phyloP scores from a whole-genome alignment of 352 stramenopile genomes.

The Pythium aphanidermatum region DNA sequence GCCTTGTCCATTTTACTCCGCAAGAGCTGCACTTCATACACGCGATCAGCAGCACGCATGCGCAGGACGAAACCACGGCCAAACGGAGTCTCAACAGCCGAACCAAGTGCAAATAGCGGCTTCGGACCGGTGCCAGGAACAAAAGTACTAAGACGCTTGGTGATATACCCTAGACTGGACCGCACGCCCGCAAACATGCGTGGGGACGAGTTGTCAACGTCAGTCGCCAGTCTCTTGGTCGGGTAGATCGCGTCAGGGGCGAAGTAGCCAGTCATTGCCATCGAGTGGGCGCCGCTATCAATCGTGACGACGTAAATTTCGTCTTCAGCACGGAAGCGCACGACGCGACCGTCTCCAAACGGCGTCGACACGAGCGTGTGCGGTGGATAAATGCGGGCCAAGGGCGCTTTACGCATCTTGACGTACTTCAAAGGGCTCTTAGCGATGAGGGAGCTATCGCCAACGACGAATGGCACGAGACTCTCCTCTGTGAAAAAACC shows the following conservation, averaged over 20 bases:
- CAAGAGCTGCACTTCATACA: constrained; percentile 69
- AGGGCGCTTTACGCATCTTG: constrained; percentile 37
- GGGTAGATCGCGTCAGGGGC: constrained; percentile 39
- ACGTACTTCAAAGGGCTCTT: constrained; percentile 55
- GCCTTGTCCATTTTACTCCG: constrained; percentile 28
- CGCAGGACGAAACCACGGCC: constrained; percentile 57
- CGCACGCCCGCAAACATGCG: constrained; percentile 71
- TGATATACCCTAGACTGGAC: constrained; percentile 71
- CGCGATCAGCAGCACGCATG: constrained; percentile 51
- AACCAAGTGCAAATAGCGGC: constrained; percentile 42
- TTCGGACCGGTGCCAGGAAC: constrained; percentile 39
- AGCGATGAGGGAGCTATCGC: constrained; percentile 27
- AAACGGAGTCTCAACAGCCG: constrained; percentile 71
- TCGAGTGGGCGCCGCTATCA: constrained; percentile 25
- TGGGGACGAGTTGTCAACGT: constrained; percentile 36
- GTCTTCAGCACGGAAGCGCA: constrained; percentile 59
- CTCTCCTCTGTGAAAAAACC: constrained; percentile 58
- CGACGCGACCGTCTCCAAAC: constrained; percentile 64
- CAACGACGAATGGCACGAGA: constrained; percentile 31
- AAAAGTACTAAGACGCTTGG: constrained; percentile 72
- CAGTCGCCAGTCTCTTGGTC: constrained; percentile 23
- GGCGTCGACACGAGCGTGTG: constrained; percentile 66
- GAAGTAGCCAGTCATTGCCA: constrained; percentile 46
- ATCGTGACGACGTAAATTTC: constrained; percentile 67
- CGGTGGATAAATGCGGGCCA: constrained; percentile 33